Base-by-base conservation (phyloP, 2,329 filamentous ascomycete species). In the Ceratocystis variospora region DNA sequence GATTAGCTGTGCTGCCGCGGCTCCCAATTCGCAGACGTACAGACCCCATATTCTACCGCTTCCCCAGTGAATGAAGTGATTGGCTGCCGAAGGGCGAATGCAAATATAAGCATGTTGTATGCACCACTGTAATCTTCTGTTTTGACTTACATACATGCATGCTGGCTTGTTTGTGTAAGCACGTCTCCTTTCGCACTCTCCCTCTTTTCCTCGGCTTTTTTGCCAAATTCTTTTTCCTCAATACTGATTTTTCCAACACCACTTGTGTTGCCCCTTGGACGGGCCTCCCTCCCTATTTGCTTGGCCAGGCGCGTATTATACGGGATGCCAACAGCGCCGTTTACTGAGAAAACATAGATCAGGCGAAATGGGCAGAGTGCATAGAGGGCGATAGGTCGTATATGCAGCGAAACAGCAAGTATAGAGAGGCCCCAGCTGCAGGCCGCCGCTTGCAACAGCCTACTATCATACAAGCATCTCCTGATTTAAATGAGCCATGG, bases 371-470 rank as follows among this genome's bases (percentile, higher is more conserved):
- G 55, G 25, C 33, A 6, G 55, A 31, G 55, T 59, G 55, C 25
- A 33, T 31, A 17, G 55, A 59, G 48, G 48, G 55, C 55, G 7
- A 59, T n/a, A 31, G 12, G 28, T 59, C 55, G 55, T 59, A 59
- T 59, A 59, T 59, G 55, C 55, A 59, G 55, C 55, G 55, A 59
- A 59, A 59, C 55, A 31, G 17, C 55, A 59, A 19, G 55, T 31
- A 10, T 59, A n/a, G 55, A 59, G 33, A 59, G 55, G 31, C 7
- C 25, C 55, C 55, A 59, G 25, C 55, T 59, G 55, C 55, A 59
- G 55, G 55, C 55, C 55, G 31, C 55, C 55, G 55, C 55, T 31
- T 59, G 25, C n/a, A 33, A 31, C 55, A 33, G 55, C 17, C 28
- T 59, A 59, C 55, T 59, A 28, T 59, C 55, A 19, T 33, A 33